A percentile compares a stretch with the other conserved stretches of the same genome.
These are phyloP conservation scores for Phoenix roebelenii DNA, from an alignment of 176 grass and related monocot species.

Conservation along the genomic window DNA sequence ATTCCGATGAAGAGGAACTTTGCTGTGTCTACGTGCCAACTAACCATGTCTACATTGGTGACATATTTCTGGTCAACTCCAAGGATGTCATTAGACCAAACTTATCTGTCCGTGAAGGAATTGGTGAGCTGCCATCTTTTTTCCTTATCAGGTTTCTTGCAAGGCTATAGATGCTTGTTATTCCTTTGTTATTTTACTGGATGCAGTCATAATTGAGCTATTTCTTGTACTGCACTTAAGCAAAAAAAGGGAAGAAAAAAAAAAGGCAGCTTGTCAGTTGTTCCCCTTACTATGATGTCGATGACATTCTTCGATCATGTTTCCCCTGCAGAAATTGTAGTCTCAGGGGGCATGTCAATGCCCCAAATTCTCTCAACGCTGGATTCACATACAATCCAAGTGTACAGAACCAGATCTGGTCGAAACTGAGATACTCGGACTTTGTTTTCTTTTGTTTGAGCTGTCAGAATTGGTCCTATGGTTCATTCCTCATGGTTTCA, in stretches of 20 bases:
- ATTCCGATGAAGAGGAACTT: slow-evolving; percentile 58
- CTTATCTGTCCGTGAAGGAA: slow-evolving; percentile 60
- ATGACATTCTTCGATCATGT: background rate
- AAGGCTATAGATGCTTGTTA: background rate
- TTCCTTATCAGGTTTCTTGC: background rate
- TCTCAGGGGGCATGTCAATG: slow-evolving; percentile 57
- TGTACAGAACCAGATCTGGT: slow-evolving; percentile 28
- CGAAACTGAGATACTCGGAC: slow-evolving; percentile 24
- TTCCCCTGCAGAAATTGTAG: slow-evolving; percentile 45
- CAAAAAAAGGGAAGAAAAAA: too few relatives aligned
- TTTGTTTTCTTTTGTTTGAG: too few relatives aligned
- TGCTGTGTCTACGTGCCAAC: slow-evolving; percentile 59
- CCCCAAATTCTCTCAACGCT: slow-evolving; percentile 38
- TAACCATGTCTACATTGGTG: slow-evolving; percentile 67
- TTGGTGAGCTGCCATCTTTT: slow-evolving; percentile 28
- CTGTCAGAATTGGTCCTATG: too few relatives aligned
- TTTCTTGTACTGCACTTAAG: too few relatives aligned
- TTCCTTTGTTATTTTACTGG: too few relatives aligned
- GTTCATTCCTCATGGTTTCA: too few relatives aligned
- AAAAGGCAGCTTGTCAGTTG: too few relatives aligned
- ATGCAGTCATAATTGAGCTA: too few relatives aligned
- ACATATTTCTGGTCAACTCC: slow-evolving; percentile 50
- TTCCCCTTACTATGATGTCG: too few relatives aligned
- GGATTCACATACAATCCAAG: slow-evolving; percentile 25
- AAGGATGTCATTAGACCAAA: slow-evolving; percentile 59